Evolutionary conservation across 2,329 filamentous ascomycete genomes (phyloP).

Genomic region (Pseudocercospora crystallina): DNA sequence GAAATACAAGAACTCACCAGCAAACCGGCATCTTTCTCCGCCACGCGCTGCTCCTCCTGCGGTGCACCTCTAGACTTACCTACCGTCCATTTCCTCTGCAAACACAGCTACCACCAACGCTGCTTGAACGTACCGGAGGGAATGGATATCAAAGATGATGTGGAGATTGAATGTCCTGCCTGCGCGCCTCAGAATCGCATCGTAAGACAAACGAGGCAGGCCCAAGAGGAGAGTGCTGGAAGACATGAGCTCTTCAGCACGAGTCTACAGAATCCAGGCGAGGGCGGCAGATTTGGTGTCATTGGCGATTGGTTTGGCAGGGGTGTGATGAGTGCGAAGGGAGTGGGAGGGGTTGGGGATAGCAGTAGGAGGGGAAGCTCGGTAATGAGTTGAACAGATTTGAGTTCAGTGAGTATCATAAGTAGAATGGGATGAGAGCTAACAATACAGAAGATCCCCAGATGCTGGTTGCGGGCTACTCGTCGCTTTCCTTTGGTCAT

Average conservation of each 20-base stretch:
- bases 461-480: too few relatives aligned
- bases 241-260: constrained; percentile 87
- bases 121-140: constrained; percentile 65
- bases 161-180: constrained; percentile 76
- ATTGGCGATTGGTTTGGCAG: constrained; percentile 93
- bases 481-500: too few relatives aligned
- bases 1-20: constrained; percentile 75
- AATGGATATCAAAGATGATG: constrained; percentile 52
- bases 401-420: too few relatives aligned
- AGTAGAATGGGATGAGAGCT: too few relatives aligned
- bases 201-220: constrained; percentile 79
- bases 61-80: constrained; percentile 77
- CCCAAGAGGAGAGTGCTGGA: constrained; percentile 82
- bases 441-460: too few relatives aligned
- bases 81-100: constrained; percentile 93
- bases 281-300: constrained; percentile 75
- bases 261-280: constrained; percentile 68
- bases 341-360: background rate
- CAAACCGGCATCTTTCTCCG: constrained; percentile 86
- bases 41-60: constrained; percentile 83
- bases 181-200: constrained; percentile 84
- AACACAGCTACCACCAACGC: constrained; percentile 92
- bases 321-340: constrained; percentile 72
- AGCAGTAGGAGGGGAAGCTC: constrained; percentile 2
- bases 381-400: background rate